Base-by-base conservation (phyloP, 2,329 filamentous ascomycete genomes). In the Nothophaeocryptopus gaeumannii region DNA sequence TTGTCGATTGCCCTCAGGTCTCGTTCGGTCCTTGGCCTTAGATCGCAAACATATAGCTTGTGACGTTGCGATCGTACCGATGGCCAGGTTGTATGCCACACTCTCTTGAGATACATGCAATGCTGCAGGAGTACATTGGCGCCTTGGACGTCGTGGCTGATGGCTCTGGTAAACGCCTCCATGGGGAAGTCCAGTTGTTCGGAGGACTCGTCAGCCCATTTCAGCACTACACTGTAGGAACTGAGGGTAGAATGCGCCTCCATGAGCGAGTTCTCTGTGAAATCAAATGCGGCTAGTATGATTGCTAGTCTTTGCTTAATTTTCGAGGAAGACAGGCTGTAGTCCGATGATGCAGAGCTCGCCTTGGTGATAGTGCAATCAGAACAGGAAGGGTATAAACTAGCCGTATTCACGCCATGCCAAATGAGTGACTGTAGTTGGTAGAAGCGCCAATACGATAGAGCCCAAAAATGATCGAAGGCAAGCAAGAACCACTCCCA, bases 11-110 rank as follows among this genome's bases (percentile, higher is more conserved):
- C 43, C 20, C 34, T n/a, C 13, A 49, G 26, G 32, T 53, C 50
- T 12, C 33, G 26, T 16, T 34, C 37, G 1, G 45, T 31, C 14
- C 50, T 41, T 5, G 50, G 38, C 42, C 39, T 45, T 34, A 53
- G n/a, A 26, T 53, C 46, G 12, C 37, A 43, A 16, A 48, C 36
- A 15, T 53, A 53, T 7, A 53, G 26, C 9, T 43, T 41, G 11
- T 42, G 46, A 5, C 50, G 50, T 39, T 49, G 41, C 5, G 38
- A 34, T 5, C 46, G 50, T 14, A 45, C 37, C 10, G 41, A 47
- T 14, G 50, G 50, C 46, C 46, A 46, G 42, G 45, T 46, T 14
- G 46, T 35, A n/a, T 53, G 36, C 50, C 50, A 53, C 3, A 53
- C 39, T 8, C 35, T 32, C 11, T 43, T 49, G 7, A 53, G 32